A percentile compares a stretch with the other conserved stretches of the same genome.
phyloP scores from a whole-genome alignment of 805 yeast species.

The Nakazawaea molendinolei region DNA sequence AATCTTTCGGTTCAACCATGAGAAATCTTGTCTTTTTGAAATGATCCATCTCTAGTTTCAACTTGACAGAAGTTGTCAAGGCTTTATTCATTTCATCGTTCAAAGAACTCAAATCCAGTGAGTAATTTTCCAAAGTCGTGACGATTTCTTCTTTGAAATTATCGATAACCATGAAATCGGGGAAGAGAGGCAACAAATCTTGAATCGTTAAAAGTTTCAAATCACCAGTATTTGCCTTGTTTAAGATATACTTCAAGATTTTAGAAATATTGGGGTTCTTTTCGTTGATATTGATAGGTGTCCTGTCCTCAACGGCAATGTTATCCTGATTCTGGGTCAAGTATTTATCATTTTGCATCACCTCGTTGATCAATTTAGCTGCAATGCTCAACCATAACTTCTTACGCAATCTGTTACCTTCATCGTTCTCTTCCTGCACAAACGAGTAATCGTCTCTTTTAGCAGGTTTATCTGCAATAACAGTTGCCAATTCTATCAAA shows the following conservation, averaged over 20 bases:
- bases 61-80: constrained; percentile 46
- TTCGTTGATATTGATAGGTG: constrained; percentile 25
- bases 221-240: constrained; percentile 30
- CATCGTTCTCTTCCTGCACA: constrained; percentile 28
- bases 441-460: constrained; percentile 32
- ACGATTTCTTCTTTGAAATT: constrained; percentile 81
- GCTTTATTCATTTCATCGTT: constrained; percentile 75
- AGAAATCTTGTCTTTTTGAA: constrained; percentile 48
- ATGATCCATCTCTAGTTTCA: constrained; percentile 51
- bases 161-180: constrained; percentile 76
- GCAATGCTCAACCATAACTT: constrained; percentile 69
- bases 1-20: constrained; percentile 74
- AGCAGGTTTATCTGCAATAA: constrained; percentile 50
- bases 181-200: constrained; percentile 78
- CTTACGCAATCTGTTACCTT: constrained; percentile 43
- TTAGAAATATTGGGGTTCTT: constrained; percentile 21
- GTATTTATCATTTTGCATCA: constrained; percentile 22
- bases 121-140: constrained; percentile 67
- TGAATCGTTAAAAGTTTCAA: constrained; percentile 49
- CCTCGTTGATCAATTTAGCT: constrained; percentile 34
- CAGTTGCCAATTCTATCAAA: constrained; percentile 50
- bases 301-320: constrained; percentile 8
- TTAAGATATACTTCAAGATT: constrained; percentile 30
- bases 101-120: constrained; percentile 54
- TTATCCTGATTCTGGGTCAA: constrained; percentile 14